These are phyloP conservation scores for Pythium oligandrum DNA, from an alignment of 352 stramenopile genomes.

Conservation along the genomic window DNA sequence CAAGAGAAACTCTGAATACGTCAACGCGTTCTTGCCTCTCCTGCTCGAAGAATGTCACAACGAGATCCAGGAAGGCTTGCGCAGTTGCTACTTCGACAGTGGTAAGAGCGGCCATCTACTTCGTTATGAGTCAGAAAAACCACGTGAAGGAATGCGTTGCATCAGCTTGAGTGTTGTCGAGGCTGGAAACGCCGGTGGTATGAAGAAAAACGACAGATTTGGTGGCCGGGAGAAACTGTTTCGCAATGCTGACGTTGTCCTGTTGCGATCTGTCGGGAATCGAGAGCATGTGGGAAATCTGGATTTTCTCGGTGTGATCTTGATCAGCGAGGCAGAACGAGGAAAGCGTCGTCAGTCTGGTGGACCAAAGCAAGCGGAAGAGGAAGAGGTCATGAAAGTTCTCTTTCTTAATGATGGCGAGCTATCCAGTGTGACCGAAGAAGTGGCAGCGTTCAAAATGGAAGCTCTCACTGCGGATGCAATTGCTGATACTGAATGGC, in stretches of 20 bases:
- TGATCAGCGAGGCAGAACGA: conserved; percentile 73
- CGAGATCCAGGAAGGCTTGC: conserved; percentile 68
- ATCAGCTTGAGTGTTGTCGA: conserved; percentile 70
- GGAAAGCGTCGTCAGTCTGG: conserved; percentile 39
- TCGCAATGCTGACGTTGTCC: conserved; percentile 71
- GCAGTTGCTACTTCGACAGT: conserved; percentile 28
- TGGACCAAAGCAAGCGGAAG: conserved; percentile 34
- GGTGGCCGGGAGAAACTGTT: conserved; percentile 51
- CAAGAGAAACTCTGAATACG: conserved; percentile 64
- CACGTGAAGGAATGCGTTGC: conserved; percentile 76
- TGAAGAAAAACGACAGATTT: conserved; percentile 24
- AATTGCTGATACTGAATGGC: conserved; percentile 73
- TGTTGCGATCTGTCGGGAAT: conserved; percentile 39
- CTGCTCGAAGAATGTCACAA: conserved; percentile 82
- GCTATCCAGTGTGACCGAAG: conserved; percentile 57
- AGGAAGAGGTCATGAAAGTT: conserved; percentile 66
- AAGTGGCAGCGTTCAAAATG: conserved; percentile 54
- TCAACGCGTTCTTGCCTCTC: conserved; percentile 71
- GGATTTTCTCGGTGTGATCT: conserved; percentile 68
- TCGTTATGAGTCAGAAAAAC: conserved; percentile 78
- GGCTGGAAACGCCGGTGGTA: conserved; percentile 25
- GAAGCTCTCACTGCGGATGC: conserved; percentile 60
- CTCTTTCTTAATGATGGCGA: conserved; percentile 81
- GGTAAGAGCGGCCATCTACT: conserved; percentile 51
- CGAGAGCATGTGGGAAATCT: conserved; percentile 39